Percentiles rank a stretch among this genome's conserved stretches.
phyloP scores from a whole-genome alignment of 306 rosid species.

The Coriaria nepalensis region DNA sequence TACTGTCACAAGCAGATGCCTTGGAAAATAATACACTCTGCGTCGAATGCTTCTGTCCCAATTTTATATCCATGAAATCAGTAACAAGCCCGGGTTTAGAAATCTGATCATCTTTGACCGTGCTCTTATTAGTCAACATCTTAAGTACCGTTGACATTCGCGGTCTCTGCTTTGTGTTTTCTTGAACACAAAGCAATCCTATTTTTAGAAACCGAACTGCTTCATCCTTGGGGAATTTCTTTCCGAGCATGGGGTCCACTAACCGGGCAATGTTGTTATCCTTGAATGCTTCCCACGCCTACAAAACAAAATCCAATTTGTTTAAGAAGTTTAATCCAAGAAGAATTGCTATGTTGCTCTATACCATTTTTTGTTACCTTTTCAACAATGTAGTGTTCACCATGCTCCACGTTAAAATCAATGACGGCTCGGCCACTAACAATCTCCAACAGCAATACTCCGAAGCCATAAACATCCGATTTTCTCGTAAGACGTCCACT shows the following conservation, averaged over 20 bases:
- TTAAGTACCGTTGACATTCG: constrained; percentile 38
- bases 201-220: constrained; percentile 49
- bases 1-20: constrained; percentile 17
- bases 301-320: constrained; percentile 16
- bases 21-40: constrained; percentile 19
- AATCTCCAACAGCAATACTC: constrained; percentile 63
- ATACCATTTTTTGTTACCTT: constrained; percentile 37
- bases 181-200: constrained; percentile 83
- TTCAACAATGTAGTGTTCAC: constrained; percentile 62
- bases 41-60: constrained; percentile 20
- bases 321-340: constrained; percentile 5
- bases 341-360: background rate
- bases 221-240: constrained; percentile 29
- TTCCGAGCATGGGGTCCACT: constrained; percentile 49
- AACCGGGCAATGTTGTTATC: constrained; percentile 21
- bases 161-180: constrained; percentile 49
- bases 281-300: constrained; percentile 71
- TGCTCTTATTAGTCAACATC: constrained; percentile 25
- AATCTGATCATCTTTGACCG: constrained; percentile 28
- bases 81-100: constrained; percentile 58
- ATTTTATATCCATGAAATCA: constrained; percentile 60
- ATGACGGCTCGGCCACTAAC: constrained; percentile 54
- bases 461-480: constrained; percentile 86
- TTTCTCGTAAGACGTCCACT: constrained; percentile 72
- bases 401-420: constrained; percentile 37